These are phyloP conservation scores for Colletotrichum sp. DNA, from an alignment of 2,329 filamentous ascomycete species.

Conservation along the genomic window DNA sequence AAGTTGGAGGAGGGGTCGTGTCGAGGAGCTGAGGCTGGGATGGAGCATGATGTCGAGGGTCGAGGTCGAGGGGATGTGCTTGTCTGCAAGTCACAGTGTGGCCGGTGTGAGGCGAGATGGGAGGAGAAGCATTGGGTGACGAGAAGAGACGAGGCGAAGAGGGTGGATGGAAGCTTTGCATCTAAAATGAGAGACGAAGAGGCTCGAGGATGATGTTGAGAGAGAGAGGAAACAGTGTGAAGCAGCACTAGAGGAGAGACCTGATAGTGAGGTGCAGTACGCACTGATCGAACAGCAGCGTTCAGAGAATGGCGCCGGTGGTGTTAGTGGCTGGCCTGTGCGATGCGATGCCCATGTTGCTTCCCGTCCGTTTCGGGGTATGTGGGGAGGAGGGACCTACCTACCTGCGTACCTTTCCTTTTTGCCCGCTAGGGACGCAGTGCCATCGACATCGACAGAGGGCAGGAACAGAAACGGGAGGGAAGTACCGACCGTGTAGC, in stretches of 20 bases:
- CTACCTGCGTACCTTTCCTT: background rate
- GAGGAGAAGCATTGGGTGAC: background rate
- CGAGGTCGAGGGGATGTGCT: background rate
- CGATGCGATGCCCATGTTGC: background rate
- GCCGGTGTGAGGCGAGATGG: background rate
- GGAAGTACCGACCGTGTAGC: background rate
- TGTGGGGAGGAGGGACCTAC: background rate
- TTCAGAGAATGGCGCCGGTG: background rate
- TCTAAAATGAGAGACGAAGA: background rate
- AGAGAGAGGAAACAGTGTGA: background rate
- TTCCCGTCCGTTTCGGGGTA: conserved; percentile 20
- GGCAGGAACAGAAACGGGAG: background rate
- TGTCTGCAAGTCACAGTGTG: background rate
- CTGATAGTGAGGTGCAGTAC: background rate
- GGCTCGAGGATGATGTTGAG: background rate
- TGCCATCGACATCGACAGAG: background rate
- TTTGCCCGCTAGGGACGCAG: background rate
- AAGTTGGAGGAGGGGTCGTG: background rate
- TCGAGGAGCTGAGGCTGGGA: background rate
- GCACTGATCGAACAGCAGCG: background rate
- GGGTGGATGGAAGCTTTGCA: background rate
- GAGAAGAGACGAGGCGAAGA: background rate
- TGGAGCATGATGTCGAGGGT: background rate
- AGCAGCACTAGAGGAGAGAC: background rate
- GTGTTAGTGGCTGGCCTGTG: background rate